These are phyloP conservation scores for Penicillium sp. DNA, from an alignment of 2,329 filamentous ascomycete species.

Conservation along the genomic window DNA sequence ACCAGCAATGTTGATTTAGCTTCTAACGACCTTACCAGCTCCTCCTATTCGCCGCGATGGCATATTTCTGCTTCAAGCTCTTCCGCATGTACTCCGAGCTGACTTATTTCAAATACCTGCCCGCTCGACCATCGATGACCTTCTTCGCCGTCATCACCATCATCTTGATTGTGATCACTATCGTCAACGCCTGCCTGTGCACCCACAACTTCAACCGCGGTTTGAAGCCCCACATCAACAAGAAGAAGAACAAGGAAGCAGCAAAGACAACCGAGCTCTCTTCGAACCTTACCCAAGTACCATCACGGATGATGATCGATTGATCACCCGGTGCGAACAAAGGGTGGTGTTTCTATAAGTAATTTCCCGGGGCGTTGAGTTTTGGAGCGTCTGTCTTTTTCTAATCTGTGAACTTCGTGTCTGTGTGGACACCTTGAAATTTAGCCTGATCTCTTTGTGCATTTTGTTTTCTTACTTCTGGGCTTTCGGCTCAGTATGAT, in stretches of 20 bases:
- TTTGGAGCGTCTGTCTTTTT: conserved; percentile 27
- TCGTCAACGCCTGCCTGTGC: conserved; percentile 81
- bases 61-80: conserved; percentile 97
- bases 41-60: conserved; percentile 82
- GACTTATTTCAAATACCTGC: conserved; percentile 62
- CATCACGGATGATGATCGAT: conserved; percentile 48
- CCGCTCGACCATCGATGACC: conserved; percentile 81
- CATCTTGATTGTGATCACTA: conserved; percentile 81
- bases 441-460: conserved; percentile 20
- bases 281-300: conserved; percentile 37
- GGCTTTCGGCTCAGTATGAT: conserved; percentile 28
- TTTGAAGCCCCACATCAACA: conserved; percentile 78
- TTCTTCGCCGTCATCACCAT: conserved; percentile 94
- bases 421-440: conserved; percentile 41
- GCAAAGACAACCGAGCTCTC: conserved; percentile 45
- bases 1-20: not conserved
- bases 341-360: conserved; percentile 12
- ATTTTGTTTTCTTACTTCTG: conserved; percentile 20
- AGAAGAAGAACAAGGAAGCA: conserved; percentile 52
- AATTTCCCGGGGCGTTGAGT: conserved; percentile 16
- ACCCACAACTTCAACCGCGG: conserved; percentile 87
- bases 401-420: conserved; percentile 25
- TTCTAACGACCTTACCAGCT: conserved; percentile 44
- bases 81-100: conserved; percentile 82
- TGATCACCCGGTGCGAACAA: conserved; percentile 16